A percentile compares a stretch with the other conserved stretches of the same genome.
Conservation (phyloP, 495 filamentous ascomycete genomes). For the Terfezia boudieri region DNA sequence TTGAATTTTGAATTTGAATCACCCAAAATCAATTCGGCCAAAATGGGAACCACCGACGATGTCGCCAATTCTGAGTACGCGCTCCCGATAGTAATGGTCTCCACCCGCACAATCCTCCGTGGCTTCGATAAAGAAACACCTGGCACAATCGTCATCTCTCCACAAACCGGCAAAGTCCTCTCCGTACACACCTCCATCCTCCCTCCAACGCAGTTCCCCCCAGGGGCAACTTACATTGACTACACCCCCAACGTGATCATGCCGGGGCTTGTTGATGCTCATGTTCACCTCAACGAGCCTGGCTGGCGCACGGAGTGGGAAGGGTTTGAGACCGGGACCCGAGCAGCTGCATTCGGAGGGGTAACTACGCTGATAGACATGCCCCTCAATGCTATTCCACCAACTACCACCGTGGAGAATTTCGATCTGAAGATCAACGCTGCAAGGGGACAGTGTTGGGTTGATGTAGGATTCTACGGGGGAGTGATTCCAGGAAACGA, state of each 20-base stretch:
- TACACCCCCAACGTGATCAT: conserved; percentile 72
- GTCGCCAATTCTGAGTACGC: not conserved
- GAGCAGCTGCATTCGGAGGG: conserved; percentile 83
- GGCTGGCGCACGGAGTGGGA: conserved; percentile 91
- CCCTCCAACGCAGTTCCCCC: conserved; percentile 47
- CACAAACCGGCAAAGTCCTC: conserved; percentile 59
- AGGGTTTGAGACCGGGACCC: conserved; percentile 82
- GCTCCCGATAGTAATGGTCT: conserved; percentile 39
- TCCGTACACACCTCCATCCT: conserved; percentile 53
- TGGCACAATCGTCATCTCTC: conserved; percentile 59
- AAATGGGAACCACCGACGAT: no score
- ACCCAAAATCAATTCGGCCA: no score
- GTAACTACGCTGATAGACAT: conserved; percentile 98
- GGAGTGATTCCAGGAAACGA: conserved; percentile 85
- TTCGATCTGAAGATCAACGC: conserved; percentile 70
- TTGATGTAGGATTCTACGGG: conserved; percentile 96
- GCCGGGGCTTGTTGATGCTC: conserved; percentile 85
- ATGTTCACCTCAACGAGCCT: conserved; percentile 95
- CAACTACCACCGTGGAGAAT: conserved; percentile 69
- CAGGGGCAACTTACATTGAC: conserved; percentile 50
- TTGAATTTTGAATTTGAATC: no score
- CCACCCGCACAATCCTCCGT: conserved; percentile 56
- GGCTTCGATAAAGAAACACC: conserved; percentile 28
- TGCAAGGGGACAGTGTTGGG: conserved; percentile 82
- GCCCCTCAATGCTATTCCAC: conserved; percentile 93